These are phyloP conservation scores for Sporodiniella umbellata DNA, from an alignment of 371 early-diverging fungal genomes.

Conservation along the genomic window DNA sequence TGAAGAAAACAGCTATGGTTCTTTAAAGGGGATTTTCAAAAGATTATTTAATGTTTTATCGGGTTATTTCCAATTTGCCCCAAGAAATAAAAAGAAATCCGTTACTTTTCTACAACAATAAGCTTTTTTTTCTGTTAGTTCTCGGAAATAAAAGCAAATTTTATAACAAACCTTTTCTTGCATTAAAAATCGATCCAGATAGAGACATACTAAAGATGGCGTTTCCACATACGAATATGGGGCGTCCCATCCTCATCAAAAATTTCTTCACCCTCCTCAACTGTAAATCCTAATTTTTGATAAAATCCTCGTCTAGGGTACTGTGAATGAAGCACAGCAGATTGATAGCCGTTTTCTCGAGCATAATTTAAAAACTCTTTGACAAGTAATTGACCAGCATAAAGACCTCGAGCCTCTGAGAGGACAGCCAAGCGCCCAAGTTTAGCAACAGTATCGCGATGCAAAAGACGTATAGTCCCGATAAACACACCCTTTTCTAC, in stretches of 20 bases:
- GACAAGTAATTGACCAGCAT: conserved; percentile 29
- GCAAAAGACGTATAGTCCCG: conserved; percentile 28
- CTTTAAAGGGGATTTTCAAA: neutral
- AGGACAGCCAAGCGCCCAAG: conserved; percentile 45
- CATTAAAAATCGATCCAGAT: neutral
- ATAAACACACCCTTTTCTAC: conserved; percentile 19
- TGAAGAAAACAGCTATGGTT: neutral
- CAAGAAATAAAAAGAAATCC: too few relatives aligned
- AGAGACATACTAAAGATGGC: neutral
- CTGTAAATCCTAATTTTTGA: conserved; percentile 35
- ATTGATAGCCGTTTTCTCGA: conserved; percentile 7
- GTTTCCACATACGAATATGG: conserved; percentile 39
- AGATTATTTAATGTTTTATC: too few relatives aligned
- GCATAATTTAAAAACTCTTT: conserved; percentile 19
- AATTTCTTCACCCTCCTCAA: conserved; percentile 28
- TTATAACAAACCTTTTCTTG: neutral
- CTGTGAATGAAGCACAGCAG: conserved; percentile 34
- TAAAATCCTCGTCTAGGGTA: conserved; percentile 40
- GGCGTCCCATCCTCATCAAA: conserved; percentile 44
- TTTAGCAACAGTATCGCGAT: conserved; percentile 18
- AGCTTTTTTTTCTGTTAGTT: neutral
- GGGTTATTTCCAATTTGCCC: too few relatives aligned
- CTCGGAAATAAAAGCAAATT: neutral
- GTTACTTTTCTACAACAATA: neutral
- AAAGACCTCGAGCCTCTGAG: conserved; percentile 31